A percentile compares a stretch with the other conserved stretches of the same genome.
Conservation (phyloP, 1,284 basidiomycete species). For the Peniophora sp. region DNA sequence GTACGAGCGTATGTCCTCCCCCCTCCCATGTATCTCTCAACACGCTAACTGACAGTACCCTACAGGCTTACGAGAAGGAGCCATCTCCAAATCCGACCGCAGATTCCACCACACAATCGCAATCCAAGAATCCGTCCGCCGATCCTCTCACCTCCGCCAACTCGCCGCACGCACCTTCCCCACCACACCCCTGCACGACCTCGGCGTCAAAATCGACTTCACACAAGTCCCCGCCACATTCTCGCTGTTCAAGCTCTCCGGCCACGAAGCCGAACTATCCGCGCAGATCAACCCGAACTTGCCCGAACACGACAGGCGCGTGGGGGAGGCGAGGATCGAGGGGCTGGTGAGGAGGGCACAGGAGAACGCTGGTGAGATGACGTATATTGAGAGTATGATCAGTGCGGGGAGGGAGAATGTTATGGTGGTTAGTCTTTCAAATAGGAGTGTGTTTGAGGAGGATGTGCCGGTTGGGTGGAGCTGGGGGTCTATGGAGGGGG, state of each 20-base stretch:
- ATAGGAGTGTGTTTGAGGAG: too few species aligned
- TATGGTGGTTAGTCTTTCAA: conserved; percentile 19
- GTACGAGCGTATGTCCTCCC: conserved; percentile 19
- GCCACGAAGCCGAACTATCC: conserved; percentile 11
- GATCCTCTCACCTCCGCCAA: conserved; percentile 18
- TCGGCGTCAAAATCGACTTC: conserved; percentile 28
- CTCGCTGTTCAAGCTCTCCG: conserved; percentile 18
- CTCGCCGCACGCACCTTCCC: conserved; percentile 21
- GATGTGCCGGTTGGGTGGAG: too few species aligned
- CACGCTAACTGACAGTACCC: background rate
- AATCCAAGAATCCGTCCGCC: conserved; percentile 22
- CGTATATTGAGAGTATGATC: conserved; percentile 27
- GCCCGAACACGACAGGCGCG: conserved; percentile 13
- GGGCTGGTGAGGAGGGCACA: conserved; percentile 26
- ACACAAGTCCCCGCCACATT: conserved; percentile 19
- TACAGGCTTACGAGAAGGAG: conserved; percentile 24
- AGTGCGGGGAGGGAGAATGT: conserved; percentile 20
- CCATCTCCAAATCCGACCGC: conserved; percentile 24
- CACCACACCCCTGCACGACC: conserved; percentile 11
- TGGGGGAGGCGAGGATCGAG: conserved; percentile 25
- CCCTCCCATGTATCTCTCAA: background rate
- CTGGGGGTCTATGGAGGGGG: too few species aligned
- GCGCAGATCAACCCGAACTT: conserved; percentile 7
- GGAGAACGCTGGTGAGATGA: conserved; percentile 21
- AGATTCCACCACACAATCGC: conserved; percentile 27